A percentile compares a stretch with the other conserved stretches of the same genome.
These are phyloP conservation scores for Dothideomycetidae sp. DNA, from an alignment of 2,329 filamentous ascomycete genomes.

Conservation along the genomic window DNA sequence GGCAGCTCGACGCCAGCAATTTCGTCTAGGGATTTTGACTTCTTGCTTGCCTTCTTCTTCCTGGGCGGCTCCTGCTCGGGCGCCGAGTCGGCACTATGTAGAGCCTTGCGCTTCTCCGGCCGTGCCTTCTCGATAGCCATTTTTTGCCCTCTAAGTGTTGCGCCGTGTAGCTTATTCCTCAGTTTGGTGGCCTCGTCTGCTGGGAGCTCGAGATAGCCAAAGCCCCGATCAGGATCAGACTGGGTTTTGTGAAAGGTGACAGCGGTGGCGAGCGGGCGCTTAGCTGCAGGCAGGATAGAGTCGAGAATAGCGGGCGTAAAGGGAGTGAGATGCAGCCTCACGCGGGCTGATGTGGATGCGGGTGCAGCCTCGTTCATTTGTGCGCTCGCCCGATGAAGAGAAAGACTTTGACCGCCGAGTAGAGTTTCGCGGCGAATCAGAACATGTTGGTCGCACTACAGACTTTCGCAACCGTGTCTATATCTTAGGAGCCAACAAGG, in stretches of 20 bases:
- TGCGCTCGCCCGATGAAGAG: no score
- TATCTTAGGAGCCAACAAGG: no score
- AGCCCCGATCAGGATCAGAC: slow-evolving; percentile 79
- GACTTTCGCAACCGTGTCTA: no score
- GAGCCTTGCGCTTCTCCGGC: slow-evolving; percentile 41
- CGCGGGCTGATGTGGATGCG: slow-evolving; percentile 14
- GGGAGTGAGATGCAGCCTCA: slow-evolving; percentile 75
- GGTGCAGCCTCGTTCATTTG: slow-evolving; percentile 8
- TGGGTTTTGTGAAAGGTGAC: slow-evolving; percentile 78
- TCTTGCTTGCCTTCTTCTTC: slow-evolving; percentile 40
- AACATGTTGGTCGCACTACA: no score
- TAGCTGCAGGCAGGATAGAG: slow-evolving; percentile 53
- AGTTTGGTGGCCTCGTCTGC: slow-evolving; percentile 73
- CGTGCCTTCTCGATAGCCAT: slow-evolving; percentile 71
- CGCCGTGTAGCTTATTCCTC: slow-evolving; percentile 79
- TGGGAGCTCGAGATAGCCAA: slow-evolving; percentile 81
- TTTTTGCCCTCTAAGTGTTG: slow-evolving; percentile 70
- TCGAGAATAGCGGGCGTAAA: slow-evolving; percentile 61
- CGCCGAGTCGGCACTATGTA: slow-evolving; percentile 17
- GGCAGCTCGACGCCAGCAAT: slow-evolving; percentile 58
- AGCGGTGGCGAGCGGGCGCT: slow-evolving; percentile 54
- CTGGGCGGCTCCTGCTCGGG: slow-evolving; percentile 22
- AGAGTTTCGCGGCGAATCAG: no score
- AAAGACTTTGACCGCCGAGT: no score
- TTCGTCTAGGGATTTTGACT: slow-evolving; percentile 36